A percentile compares a stretch with the other conserved stretches of the same genome.
phyloP scores from a whole-genome alignment of 192 early-diverging fungal genomes.

The Coemansia sp. region DNA sequence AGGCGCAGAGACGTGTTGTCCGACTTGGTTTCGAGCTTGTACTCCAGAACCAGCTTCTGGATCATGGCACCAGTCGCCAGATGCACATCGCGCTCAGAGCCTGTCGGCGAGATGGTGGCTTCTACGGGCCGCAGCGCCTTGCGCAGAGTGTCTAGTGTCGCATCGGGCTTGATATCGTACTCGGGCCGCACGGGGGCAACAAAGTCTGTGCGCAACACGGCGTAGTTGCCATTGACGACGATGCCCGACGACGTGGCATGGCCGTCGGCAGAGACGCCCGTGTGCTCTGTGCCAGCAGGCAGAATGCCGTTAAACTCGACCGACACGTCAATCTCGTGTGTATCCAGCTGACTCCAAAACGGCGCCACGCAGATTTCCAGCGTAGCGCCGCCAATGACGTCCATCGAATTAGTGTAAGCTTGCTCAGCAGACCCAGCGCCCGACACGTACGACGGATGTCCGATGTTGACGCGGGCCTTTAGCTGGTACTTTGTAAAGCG shows the following conservation, averaged over 20 bases:
- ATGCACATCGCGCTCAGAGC: conserved; percentile 66
- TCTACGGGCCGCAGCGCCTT: conserved; percentile 65
- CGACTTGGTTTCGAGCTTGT: conserved; percentile 63
- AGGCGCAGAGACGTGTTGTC: conserved; percentile 40
- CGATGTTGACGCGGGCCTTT: conserved; percentile 56
- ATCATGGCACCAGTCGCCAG: conserved; percentile 64
- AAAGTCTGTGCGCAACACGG: conserved; percentile 72
- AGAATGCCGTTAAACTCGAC: conserved; percentile 79
- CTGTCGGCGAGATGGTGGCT: conserved; percentile 60
- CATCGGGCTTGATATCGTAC: conserved; percentile 58
- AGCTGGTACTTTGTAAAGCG: conserved; percentile 62
- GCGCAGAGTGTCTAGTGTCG: conserved; percentile 60
- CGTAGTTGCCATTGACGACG: conserved; percentile 42
- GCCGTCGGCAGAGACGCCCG: conserved; percentile 34
- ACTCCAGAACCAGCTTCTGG: conserved; percentile 73
- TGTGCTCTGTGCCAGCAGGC: conserved; percentile 36
- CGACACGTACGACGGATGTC: conserved; percentile 61
- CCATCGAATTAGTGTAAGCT: conserved; percentile 52
- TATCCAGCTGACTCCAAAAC: conserved; percentile 81
- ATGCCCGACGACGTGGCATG: conserved; percentile 4
- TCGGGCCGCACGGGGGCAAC: conserved; percentile 68
- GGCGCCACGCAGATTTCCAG: conserved; percentile 83
- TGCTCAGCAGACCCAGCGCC: conserved; percentile 60
- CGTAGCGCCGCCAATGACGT: conserved; percentile 66
- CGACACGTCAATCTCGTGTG: conserved; percentile 64